Evolutionary conservation across 2,329 filamentous ascomycete genomes (phyloP).

Genomic region (Xylaria sp.): DNA sequence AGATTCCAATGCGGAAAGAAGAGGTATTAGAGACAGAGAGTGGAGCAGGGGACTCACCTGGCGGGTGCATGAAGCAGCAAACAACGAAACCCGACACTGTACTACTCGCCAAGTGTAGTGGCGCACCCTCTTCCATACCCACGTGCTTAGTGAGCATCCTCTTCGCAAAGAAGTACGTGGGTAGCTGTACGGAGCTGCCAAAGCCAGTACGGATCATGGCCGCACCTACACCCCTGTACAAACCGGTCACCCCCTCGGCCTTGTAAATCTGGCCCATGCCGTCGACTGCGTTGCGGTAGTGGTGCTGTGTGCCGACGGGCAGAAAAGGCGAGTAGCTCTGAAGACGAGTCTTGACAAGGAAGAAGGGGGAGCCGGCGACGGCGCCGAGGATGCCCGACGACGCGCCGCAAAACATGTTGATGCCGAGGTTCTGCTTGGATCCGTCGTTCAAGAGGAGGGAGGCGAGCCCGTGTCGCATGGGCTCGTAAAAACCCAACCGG

Average conservation of each 20-base stretch:
- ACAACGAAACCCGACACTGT: slow-evolving; percentile 94
- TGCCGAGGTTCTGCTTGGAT: slow-evolving; percentile 81
- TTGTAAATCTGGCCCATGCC: slow-evolving; percentile 83
- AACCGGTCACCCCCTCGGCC: slow-evolving; percentile 78
- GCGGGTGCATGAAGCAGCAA: slow-evolving; percentile 97
- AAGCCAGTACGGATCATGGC: slow-evolving; percentile 97
- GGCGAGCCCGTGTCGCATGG: slow-evolving; percentile 79
- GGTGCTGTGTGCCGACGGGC: slow-evolving; percentile 96
- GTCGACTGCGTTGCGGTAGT: slow-evolving; percentile 86
- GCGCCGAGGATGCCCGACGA: slow-evolving; percentile 90
- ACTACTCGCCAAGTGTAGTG: slow-evolving; percentile 88
- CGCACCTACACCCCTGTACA: slow-evolving; percentile 90
- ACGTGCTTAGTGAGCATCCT: slow-evolving; percentile 81
- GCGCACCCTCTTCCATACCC: slow-evolving; percentile 89
- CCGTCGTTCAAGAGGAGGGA: slow-evolving; percentile 75
- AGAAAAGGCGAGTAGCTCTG: slow-evolving; percentile 94
- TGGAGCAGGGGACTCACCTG: slow-evolving; percentile 65
- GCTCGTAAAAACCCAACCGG: slow-evolving; percentile 96
- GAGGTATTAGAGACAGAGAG: not conserved
- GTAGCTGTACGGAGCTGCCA: slow-evolving; percentile 93
- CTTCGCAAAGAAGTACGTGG: slow-evolving; percentile 98
- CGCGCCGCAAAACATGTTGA: slow-evolving; percentile 95
- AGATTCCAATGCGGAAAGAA: slow-evolving; percentile 25
- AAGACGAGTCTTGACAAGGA: slow-evolving; percentile 95
- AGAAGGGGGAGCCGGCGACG: slow-evolving; percentile 93